These are phyloP conservation scores for Hypoxylon rickii DNA, from an alignment of 495 filamentous ascomycete species.

Conservation along the genomic window DNA sequence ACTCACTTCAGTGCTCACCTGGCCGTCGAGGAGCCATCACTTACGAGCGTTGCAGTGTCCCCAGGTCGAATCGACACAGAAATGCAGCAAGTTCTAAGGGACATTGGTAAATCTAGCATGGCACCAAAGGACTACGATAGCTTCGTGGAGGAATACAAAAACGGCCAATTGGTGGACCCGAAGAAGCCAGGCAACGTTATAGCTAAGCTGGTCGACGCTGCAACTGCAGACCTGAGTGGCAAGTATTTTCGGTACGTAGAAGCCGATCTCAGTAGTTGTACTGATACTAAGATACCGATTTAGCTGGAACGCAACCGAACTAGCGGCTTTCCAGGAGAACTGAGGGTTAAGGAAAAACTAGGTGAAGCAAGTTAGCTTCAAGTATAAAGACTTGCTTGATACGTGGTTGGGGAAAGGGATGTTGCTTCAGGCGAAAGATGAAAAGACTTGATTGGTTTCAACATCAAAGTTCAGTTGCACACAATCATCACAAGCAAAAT, in stretches of 20 bases:
- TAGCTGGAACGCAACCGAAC: constrained; percentile 73
- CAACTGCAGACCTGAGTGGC: constrained; percentile 69
- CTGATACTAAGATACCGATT: constrained; percentile 45
- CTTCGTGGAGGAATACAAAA: constrained; percentile 68
- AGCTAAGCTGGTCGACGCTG: constrained; percentile 67
- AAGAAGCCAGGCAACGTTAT: constrained; percentile 88
- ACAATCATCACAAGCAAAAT: constrained; percentile 63
- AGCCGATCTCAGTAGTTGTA: background rate
- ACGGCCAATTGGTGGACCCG: constrained; percentile 73
- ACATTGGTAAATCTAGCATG: constrained; percentile 69
- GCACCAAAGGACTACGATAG: constrained; percentile 65
- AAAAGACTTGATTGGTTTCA: constrained; percentile 84
- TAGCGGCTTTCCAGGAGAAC: constrained; percentile 64
- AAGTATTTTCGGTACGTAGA: constrained; percentile 67
- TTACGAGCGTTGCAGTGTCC: constrained; percentile 70
- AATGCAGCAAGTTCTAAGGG: constrained; percentile 85
- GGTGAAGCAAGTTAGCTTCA: constrained; percentile 15
- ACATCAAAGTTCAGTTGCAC: constrained; percentile 71
- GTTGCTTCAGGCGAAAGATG: constrained; percentile 90
- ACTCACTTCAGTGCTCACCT: constrained; percentile 79
- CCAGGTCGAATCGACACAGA: constrained; percentile 91
- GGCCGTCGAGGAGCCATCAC: constrained; percentile 76
- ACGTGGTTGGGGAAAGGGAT: constrained; percentile 18
- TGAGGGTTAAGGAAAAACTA: constrained; percentile 21
- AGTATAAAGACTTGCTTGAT: background rate